A percentile compares a stretch with the other conserved stretches of the same genome.
Conservation (phyloP, 2,329 filamentous ascomycete species). For the Blastomyces silverae region DNA sequence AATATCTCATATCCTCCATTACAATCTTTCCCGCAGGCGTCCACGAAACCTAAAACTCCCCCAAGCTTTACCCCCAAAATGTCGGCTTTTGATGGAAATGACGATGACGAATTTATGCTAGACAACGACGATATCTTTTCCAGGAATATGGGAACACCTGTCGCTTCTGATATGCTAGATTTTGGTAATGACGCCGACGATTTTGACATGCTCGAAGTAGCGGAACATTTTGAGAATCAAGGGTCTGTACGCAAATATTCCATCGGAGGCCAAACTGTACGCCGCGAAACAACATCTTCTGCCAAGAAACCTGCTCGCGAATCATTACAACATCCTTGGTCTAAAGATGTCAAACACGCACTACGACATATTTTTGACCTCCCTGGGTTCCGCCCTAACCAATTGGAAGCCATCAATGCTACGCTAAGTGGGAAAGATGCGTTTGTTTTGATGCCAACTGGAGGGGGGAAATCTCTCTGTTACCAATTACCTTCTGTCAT, state of each 20-base stretch:
- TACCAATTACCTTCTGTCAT: constrained; percentile 91
- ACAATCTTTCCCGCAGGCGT: constrained; percentile 8
- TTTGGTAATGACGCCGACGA: constrained; percentile 42
- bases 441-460: constrained; percentile 96
- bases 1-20: neutral
- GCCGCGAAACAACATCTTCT: constrained; percentile 41
- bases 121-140: constrained; percentile 30
- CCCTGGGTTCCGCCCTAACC: constrained; percentile 79
- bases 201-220: constrained; percentile 42
- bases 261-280: constrained; percentile 30
- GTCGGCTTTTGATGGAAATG: constrained; percentile 15
- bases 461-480: constrained; percentile 92
- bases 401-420: constrained; percentile 92
- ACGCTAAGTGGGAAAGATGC: constrained; percentile 81
- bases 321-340: constrained; percentile 67
- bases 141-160: constrained; percentile 39
- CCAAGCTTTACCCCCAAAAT: neutral
- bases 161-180: constrained; percentile 29
- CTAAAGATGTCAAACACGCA: constrained; percentile 70
- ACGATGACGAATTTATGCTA: constrained; percentile 23
- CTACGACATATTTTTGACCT: constrained; percentile 79
- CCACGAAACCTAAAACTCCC: constrained; percentile 5
- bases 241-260: constrained; percentile 19
- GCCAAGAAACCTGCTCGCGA: constrained; percentile 31
- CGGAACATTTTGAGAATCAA: constrained; percentile 34